A percentile compares a stretch with the other conserved stretches of the same genome.
Conservation (phyloP, 768 basidiomycete species). For the Amanita pseudoporphyria region DNA sequence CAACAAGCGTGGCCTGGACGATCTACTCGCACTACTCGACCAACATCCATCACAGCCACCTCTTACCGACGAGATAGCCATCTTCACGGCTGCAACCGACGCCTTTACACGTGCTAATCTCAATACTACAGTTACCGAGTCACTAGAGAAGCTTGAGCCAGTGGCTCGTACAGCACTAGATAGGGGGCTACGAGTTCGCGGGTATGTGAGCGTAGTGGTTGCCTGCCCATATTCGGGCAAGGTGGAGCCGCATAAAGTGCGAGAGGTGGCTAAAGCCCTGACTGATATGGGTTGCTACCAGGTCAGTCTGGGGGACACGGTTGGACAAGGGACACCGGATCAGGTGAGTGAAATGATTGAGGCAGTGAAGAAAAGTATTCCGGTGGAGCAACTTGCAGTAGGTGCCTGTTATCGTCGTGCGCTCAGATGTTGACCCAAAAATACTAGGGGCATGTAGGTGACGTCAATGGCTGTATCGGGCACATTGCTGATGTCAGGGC, state of each 20-base stretch:
- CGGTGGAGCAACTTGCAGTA: constrained; percentile 64
- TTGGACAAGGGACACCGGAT: constrained; percentile 73
- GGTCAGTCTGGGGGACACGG: constrained; percentile 87
- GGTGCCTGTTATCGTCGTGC: constrained; percentile 13
- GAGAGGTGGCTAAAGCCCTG: constrained; percentile 61
- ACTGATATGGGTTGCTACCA: constrained; percentile 93
- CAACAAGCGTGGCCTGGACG: constrained; percentile 68
- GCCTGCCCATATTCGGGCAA: constrained; percentile 82
- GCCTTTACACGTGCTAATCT: constrained; percentile 81
- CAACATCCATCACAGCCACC: constrained; percentile 26
- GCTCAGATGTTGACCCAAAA: neutral
- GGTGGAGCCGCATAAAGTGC: constrained; percentile 54
- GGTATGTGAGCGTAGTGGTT: constrained; percentile 80
- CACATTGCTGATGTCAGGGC: constrained; percentile 4
- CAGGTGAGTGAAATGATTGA: constrained; percentile 61
- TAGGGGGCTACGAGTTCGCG: constrained; percentile 60
- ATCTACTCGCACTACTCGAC: constrained; percentile 49
- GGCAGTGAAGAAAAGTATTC: constrained; percentile 52
- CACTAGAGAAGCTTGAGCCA: constrained; percentile 49
- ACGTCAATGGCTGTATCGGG: neutral
- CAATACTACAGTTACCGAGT: constrained; percentile 64
- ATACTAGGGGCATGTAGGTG: constrained; percentile 45
- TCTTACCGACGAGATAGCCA: constrained; percentile 72
- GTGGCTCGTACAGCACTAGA: constrained; percentile 56
- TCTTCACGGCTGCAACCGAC: constrained; percentile 87